Percentiles rank a stretch among this genome's conserved stretches.
These are phyloP conservation scores for Prunus dulcis DNA, from an alignment of 306 rosid genomes.

Conservation along the genomic window DNA sequence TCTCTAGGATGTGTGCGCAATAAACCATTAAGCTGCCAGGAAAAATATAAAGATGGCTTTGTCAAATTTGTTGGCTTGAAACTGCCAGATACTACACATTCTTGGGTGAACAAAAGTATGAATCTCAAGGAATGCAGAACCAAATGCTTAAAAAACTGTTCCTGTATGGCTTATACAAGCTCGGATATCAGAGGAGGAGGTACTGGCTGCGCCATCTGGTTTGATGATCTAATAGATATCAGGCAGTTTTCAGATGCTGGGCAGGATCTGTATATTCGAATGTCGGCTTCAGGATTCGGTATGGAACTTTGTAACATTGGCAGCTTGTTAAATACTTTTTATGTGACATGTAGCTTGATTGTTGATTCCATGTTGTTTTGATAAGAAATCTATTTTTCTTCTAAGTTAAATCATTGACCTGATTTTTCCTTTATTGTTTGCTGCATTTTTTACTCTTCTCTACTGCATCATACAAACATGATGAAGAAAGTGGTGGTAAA, in stretches of 20 bases:
- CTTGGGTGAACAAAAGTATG: conserved; percentile 44
- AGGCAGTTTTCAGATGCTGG: conserved; percentile 23
- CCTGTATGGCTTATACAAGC: conserved; percentile 52
- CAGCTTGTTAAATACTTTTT: not conserved
- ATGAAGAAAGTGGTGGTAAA: not conserved
- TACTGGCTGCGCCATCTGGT: conserved; percentile 15
- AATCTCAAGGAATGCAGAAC: conserved; percentile 37
- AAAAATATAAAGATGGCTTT: no score
- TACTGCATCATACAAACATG: not conserved
- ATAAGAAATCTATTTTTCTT: not conserved
- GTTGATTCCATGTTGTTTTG: not conserved
- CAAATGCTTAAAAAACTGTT: conserved; percentile 46
- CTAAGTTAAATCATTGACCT: not conserved
- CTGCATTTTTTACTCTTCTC: not conserved
- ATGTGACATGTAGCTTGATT: conserved; percentile 47
- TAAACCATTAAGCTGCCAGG: no score
- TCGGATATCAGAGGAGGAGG: conserved; percentile 52
- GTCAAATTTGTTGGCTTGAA: no score
- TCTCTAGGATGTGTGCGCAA: no score
- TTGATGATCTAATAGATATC: conserved; percentile 39
- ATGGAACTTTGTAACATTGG: not conserved
- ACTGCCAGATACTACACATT: conserved; percentile 14
- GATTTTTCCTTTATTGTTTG: not conserved
- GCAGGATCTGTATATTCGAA: conserved; percentile 35
- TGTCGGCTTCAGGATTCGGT: conserved; percentile 26